Evolutionary conservation across 1,139 yeast species (phyloP), one percentile per base, ranked within the genome.

Genomic region (Magnusiomyces sp.): DNA sequence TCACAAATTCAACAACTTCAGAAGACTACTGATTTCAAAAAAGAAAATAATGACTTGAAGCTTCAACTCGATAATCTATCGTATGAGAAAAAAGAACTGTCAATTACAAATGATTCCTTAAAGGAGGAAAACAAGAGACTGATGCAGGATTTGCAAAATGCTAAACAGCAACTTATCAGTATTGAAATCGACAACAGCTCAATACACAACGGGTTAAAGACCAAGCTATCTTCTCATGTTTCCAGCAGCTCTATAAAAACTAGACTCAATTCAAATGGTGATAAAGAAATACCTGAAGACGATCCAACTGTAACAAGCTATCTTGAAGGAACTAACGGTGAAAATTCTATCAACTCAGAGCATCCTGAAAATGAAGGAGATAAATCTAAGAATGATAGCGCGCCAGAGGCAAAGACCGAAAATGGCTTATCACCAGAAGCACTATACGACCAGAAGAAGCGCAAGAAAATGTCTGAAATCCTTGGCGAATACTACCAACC

Each of bases 21-120:
- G 29, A 23, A 32, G 13, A 45, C 20, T 11, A 11, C 43, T 2
- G 47, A 48, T 19, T 44, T 44, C 16, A 20, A 40, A n/a, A 41
- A 47, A 17, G 45, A 43, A 13, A 48, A 53, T 14, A 47, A 51
- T 13, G 64, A 62, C 27, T 48, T 60, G 36, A 52, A 53, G 41
- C 50, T 57, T 16, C 55, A 55, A 43, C 51, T 64, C 31, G 71
- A 66, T 45, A 58, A 58, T 45, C 54, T 64, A 14, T 55, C 53
- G 32, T 64, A 58, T 46, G 66, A 66, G 40, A 56, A 59, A 34
- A 64, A 62, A 43, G 71, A 68, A 47, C 54, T 60, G 29, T 54
- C 54, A 33, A 62, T 65, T 47, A 57, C 59, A 37, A 51, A 58
- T 40, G 58, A 55, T n/a, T 53, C 59, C 11, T 52, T 67, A 38